Evolutionary conservation across 148 eudicot genomes (phyloP).

Genomic region (Chenopodium formosanum): DNA sequence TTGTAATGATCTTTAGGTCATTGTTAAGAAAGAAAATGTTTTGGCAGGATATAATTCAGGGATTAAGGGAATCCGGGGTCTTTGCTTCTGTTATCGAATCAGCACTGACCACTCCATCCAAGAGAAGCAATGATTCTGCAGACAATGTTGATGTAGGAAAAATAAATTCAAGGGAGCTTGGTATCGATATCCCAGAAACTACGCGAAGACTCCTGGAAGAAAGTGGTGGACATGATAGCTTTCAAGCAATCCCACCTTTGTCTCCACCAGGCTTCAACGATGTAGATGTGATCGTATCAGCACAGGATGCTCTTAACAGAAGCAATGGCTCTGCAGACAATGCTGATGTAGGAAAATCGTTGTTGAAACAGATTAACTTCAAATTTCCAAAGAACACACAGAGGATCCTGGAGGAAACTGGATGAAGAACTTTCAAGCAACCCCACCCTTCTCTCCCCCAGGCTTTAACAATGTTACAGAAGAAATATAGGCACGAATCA

Average conservation of each 20-base stretch:
- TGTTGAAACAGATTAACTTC: conserved; percentile 17
- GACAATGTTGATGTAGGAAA: conserved; percentile 9
- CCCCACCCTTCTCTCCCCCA: conserved; percentile 52
- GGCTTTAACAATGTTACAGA: conserved; percentile 14
- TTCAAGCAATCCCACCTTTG: conserved; percentile 43
- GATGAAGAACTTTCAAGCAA: conserved; percentile 24
- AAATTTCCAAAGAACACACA: conserved; percentile 31
- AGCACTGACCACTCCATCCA: conserved; percentile 25
- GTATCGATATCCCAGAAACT: conserved; percentile 23
- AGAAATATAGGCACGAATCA: not conserved
- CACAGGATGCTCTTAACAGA: conserved; percentile 22
- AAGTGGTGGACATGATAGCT: conserved; percentile 10
- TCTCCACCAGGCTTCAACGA: conserved; percentile 41
- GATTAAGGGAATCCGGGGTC: conserved; percentile 54
- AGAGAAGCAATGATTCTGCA: conserved; percentile 11
- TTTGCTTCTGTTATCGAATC: conserved; percentile 46
- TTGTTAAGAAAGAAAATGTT: not conserved
- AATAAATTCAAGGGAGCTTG: conserved; percentile 20
- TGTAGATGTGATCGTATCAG: conserved; percentile 32
- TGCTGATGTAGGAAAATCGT: not conserved
- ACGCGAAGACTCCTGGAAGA: conserved; percentile 37
- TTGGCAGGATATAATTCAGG: conserved; percentile 54
- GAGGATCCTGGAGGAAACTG: conserved; percentile 31
- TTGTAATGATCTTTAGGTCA: not conserved
- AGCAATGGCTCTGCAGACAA: conserved; percentile 15